Evolutionary conservation across 2,329 filamentous ascomycete species (phyloP).

Genomic region (Orbilia ellipsospora): DNA sequence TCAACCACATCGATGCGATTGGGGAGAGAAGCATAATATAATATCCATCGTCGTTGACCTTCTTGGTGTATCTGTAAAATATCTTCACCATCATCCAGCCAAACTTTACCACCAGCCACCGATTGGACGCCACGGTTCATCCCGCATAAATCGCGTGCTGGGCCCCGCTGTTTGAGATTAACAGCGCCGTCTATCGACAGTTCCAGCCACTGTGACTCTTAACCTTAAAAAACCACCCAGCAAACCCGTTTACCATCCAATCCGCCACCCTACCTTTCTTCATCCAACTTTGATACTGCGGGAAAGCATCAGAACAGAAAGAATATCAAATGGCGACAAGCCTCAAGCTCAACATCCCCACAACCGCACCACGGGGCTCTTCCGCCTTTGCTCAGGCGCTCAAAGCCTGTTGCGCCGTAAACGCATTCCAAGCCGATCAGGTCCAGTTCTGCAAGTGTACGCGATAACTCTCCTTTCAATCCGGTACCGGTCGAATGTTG

Average conservation of each 20-base stretch:
- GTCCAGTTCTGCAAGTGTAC: conserved; percentile 59
- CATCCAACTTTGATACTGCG: not conserved
- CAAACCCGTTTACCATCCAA: not conserved
- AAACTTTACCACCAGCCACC: no score
- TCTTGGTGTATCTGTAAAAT: no score
- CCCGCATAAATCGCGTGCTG: not conserved
- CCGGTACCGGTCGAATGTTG: not conserved
- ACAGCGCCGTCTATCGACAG: not conserved
- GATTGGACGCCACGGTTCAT: no score
- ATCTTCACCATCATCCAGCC: no score
- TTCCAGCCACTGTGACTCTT: not conserved
- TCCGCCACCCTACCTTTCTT: no score
- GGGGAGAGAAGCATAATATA: no score
- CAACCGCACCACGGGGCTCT: conserved; percentile 57
- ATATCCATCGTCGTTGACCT: no score
- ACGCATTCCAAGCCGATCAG: conserved; percentile 57
- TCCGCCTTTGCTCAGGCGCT: conserved; percentile 58
- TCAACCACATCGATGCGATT: no score
- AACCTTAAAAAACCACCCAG: not conserved
- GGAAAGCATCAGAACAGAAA: not conserved
- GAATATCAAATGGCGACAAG: conserved; percentile 51
- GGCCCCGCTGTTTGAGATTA: not conserved
- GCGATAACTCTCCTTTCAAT: not conserved
- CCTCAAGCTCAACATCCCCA: conserved; percentile 59
- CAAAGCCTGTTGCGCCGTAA: conserved; percentile 58